These are phyloP conservation scores for Cordyceps cicadae DNA, from an alignment of 2,329 filamentous ascomycete species.

Conservation along the genomic window DNA sequence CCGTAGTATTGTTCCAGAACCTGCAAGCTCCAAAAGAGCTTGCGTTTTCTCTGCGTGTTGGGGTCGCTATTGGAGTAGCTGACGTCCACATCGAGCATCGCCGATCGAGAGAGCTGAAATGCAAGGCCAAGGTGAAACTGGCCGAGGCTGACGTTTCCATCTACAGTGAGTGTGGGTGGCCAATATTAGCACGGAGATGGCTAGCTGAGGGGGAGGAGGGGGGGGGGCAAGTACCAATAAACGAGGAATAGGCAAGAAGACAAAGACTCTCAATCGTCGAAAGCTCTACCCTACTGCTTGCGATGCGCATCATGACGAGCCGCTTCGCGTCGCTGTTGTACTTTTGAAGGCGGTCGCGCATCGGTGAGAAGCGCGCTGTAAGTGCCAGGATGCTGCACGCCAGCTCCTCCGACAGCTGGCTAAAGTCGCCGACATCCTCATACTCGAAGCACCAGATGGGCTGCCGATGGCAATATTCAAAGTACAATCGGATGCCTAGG, in stretches of 20 bases:
- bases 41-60: conserved; percentile 35
- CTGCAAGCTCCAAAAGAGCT: conserved; percentile 44
- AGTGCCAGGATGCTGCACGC: conserved; percentile 33
- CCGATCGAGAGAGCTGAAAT: conserved; percentile 41
- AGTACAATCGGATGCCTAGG: conserved; percentile 30
- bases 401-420: conserved; percentile 31
- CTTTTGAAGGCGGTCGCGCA: conserved; percentile 24
- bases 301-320: conserved; percentile 40
- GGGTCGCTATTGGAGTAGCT: conserved; percentile 29
- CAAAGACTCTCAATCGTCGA: conserved; percentile 43
- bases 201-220: neutral
- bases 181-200: conserved; percentile 12
- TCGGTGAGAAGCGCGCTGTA: conserved; percentile 31
- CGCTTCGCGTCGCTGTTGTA: conserved; percentile 33
- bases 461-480: conserved; percentile 35
- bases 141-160: conserved; percentile 39
- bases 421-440: conserved; percentile 30
- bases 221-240: conserved; percentile 31
- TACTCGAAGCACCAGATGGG: conserved; percentile 38
- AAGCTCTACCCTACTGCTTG: conserved; percentile 41
- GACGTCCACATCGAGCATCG: conserved; percentile 37
- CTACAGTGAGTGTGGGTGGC: conserved; percentile 19
- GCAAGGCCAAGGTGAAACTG: conserved; percentile 43
- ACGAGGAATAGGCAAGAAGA: conserved; percentile 40
- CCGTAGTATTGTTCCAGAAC: conserved; percentile 42